These are phyloP conservation scores for Rhizopogon vulgaris DNA, from an alignment of 768 basidiomycete species.

Conservation along the genomic window DNA sequence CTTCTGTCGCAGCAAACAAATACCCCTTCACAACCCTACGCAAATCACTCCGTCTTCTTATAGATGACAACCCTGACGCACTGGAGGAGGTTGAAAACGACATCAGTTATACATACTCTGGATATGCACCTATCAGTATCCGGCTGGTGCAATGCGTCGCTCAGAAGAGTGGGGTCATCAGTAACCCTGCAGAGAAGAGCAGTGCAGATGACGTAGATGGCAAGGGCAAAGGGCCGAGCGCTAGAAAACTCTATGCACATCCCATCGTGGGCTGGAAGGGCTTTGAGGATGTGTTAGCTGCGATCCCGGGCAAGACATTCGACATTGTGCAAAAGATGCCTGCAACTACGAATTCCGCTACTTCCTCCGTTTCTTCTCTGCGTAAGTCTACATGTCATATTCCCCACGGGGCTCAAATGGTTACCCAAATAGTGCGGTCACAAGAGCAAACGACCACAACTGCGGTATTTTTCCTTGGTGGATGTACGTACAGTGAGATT, in stretches of 20 bases:
- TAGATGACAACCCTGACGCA: constrained; percentile 78
- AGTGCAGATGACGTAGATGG: constrained; percentile 32
- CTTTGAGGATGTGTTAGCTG: constrained; percentile 83
- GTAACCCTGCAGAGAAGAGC: constrained; percentile 64
- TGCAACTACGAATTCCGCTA: constrained; percentile 21
- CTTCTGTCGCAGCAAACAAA: constrained; percentile 40
- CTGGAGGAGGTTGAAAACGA: constrained; percentile 86
- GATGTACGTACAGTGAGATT: constrained; percentile 96
- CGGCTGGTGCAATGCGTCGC: constrained; percentile 90
- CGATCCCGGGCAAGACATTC: constrained; percentile 81
- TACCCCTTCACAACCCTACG: constrained; percentile 69
- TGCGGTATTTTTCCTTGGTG: constrained; percentile 94
- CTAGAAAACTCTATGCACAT: constrained; percentile 71
- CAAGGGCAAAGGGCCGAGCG: constrained; percentile 30
- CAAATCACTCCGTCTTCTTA: constrained; percentile 84
- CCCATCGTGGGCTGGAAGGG: constrained; percentile 96
- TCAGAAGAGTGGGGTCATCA: constrained; percentile 85
- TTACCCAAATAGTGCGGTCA: constrained; percentile 32
- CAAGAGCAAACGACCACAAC: constrained; percentile 71
- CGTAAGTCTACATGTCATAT: constrained; percentile 22
- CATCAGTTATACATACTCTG: constrained; percentile 94
- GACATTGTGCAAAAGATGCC: constrained; percentile 58
- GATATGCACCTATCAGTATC: constrained; percentile 90
- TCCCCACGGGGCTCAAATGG: background rate
- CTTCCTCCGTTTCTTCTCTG: constrained; percentile 23